Base-by-base conservation (phyloP, 768 basidiomycete genomes). In the Fistulinella prunicolor region DNA sequence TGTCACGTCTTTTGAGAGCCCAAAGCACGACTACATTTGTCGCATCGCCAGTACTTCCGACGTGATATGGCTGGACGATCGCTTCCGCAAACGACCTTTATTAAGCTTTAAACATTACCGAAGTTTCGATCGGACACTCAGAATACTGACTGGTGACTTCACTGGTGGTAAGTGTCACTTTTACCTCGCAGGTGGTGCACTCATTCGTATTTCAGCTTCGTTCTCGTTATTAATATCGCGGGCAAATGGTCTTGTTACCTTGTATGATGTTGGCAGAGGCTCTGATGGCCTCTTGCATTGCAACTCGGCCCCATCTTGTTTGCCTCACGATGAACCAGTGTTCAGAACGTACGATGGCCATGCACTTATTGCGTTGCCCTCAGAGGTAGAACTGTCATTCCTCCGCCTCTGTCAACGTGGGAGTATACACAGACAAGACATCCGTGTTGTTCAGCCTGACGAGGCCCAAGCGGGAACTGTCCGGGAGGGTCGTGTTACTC, bases 31-130 rank as follows among this genome's bases (percentile, higher is more conserved):
- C 49, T 60, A 76, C 38, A 62, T 83, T 32, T 57, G 83, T 24
- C 75, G 78, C 3, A 53, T 87, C 3, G 76, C 74, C 24, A 80
- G 86, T 1, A 90, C 86, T 1, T 70, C 68, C 1, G 74, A 84
- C 38, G 56, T 90, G 14, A 53, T 83, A 13, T 91, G 89, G 88
- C 61, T 90, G 23, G 89, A 92, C 58, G 68, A 73, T 23, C 77
- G 88, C 26, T 77, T 73, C 56, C 65, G 75, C n/a, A 61, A 61
- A 20, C 79, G 69, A 49, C 85, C 87, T 6, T 58, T 90, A 4
- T 54, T 91, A 9, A 78, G 76, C 4, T 77, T 77, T 54, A 78
- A 74, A 45, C 89, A 92, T 62, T 68, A 73, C 40, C 73, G 87
- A 17, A 70, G 74, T 30, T 74, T 68, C 40, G 88, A 91, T 60